These are phyloP conservation scores for Bolboschoenus planiculmis DNA, from an alignment of 176 grass and related monocot species.

Conservation along the genomic window DNA sequence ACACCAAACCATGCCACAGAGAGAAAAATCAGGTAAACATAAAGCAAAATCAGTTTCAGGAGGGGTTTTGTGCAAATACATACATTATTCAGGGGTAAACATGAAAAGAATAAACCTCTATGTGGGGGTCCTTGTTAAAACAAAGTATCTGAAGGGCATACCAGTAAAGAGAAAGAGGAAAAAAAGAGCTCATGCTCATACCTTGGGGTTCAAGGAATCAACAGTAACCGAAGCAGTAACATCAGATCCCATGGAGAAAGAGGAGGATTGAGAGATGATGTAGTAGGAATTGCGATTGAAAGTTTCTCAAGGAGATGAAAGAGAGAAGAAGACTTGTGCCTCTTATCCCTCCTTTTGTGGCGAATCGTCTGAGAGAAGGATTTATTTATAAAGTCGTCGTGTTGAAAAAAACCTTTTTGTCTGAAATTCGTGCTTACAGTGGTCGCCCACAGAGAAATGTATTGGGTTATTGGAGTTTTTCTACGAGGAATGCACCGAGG, in stretches of 20 bases:
- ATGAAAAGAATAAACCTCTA: not conserved
- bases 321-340: not conserved
- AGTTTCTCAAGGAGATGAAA: not conserved
- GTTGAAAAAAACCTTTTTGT: not conserved
- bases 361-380: not conserved
- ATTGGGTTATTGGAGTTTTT: not conserved
- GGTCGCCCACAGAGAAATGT: slow-evolving; percentile 13
- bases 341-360: not conserved
- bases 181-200: not conserved
- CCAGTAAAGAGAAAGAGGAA: not conserved
- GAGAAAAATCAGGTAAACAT: not conserved
- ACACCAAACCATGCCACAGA: not conserved
- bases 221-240: slow-evolving; percentile 19
- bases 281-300: slow-evolving; percentile 1
- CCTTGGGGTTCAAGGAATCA: slow-evolving; percentile 37
- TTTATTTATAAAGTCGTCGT: not conserved
- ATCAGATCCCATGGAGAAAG: not conserved
- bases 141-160: not conserved
- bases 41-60: not conserved
- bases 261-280: not conserved
- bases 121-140: not conserved
- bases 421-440: not conserved
- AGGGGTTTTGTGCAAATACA: not conserved
- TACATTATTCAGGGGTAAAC: not conserved
- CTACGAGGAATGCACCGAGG: not conserved